Conservation (phyloP, 2,329 filamentous ascomycete species). For the Scedosporium dehoogii region DNA sequence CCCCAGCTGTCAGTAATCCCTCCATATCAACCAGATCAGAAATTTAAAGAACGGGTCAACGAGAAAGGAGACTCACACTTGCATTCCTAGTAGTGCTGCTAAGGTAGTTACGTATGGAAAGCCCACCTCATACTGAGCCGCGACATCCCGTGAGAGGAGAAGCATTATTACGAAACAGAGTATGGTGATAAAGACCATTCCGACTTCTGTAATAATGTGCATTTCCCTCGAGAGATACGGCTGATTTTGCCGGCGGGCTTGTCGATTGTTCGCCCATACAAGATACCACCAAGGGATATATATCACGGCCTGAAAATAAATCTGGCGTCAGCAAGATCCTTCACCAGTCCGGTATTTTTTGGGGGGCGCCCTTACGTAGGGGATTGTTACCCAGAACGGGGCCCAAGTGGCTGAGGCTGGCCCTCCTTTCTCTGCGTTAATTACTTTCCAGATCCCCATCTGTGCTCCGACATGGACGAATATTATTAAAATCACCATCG, state of each 20-base stretch:
- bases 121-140: neutral
- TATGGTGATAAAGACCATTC: neutral
- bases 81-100: neutral
- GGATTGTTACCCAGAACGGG: conserved; percentile 3
- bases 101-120: conserved; percentile 2
- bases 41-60: neutral
- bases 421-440: neutral
- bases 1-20: neutral
- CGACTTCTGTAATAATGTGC: neutral
- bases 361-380: neutral
- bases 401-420: neutral
- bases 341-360: neutral
- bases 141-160: neutral
- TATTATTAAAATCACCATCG: neutral
- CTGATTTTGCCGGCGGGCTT: neutral
- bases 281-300: conserved; percentile 5
- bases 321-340: neutral
- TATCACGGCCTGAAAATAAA: neutral
- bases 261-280: conserved; percentile 3
- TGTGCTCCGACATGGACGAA: neutral
- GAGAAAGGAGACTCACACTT: neutral
- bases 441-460: neutral
- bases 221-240: neutral
- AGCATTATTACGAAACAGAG: neutral
- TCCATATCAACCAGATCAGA: neutral